These are phyloP conservation scores for Pelargonium hybrid DNA, from an alignment of 441 rosid species.

Conservation along the genomic window DNA sequence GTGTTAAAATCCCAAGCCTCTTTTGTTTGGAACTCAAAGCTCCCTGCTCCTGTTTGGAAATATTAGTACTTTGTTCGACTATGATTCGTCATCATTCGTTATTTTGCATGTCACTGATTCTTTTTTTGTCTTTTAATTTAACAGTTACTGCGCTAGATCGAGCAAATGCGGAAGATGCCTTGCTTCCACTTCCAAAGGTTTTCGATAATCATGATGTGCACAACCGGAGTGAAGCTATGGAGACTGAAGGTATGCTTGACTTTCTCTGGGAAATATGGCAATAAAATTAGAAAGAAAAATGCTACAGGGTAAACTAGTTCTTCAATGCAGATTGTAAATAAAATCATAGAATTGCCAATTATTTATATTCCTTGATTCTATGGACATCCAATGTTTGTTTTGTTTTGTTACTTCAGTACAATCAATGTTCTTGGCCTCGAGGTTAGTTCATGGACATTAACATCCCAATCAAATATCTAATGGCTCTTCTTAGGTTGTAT, in stretches of 20 bases:
- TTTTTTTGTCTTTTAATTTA: conserved; percentile 19
- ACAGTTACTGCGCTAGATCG: conserved; percentile 83
- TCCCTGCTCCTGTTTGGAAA: neutral
- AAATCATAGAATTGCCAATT: neutral
- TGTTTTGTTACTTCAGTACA: neutral
- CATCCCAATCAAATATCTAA: neutral
- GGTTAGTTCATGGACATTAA: neutral
- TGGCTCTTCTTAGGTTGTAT: neutral
- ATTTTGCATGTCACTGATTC: conserved; percentile 22
- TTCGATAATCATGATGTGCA: conserved; percentile 38
- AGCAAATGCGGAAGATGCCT: conserved; percentile 73
- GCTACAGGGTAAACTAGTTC: neutral
- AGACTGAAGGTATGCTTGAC: conserved; percentile 32
- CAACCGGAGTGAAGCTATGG: conserved; percentile 32
- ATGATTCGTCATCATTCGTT: conserved; percentile 4
- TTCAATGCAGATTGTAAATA: neutral
- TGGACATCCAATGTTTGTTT: neutral
- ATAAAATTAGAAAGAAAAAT: neutral
- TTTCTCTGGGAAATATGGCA: conserved; percentile 12
- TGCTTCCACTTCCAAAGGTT: conserved; percentile 54
- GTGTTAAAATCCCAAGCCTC: too few species aligned
- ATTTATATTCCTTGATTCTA: neutral
- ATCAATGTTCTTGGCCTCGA: neutral
- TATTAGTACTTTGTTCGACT: neutral
- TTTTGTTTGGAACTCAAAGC: too few species aligned